phyloP scores from a whole-genome alignment of 129 eudicot genomes.

The Helichrysum umbraculigerum region DNA sequence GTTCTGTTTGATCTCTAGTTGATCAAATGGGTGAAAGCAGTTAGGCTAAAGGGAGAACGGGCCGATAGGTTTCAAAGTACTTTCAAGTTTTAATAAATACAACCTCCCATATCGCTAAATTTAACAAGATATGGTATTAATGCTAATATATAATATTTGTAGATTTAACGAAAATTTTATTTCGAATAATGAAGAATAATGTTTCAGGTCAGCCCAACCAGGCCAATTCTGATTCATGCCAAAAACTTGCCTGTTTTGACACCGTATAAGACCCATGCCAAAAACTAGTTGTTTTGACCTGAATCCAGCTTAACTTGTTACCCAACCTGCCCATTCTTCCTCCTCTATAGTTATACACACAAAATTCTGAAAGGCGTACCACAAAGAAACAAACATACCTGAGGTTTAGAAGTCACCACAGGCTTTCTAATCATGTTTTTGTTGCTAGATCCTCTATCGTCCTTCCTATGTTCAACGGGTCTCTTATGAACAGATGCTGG shows the following conservation, averaged over 20 bases:
- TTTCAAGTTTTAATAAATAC: not conserved
- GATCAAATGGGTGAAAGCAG: not conserved
- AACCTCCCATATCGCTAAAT: not conserved
- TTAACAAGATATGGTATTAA: no score
- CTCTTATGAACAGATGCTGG: constrained; percentile 43
- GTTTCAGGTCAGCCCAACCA: not conserved
- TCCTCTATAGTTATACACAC: not conserved
- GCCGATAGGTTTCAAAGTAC: not conserved
- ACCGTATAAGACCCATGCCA: not conserved
- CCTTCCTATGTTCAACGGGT: constrained; percentile 28
- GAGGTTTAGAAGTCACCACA: constrained; percentile 52
- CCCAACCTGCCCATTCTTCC: not conserved
- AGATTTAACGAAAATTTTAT: not conserved
- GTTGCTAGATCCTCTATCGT: constrained; percentile 34
- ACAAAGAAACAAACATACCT: constrained; percentile 40
- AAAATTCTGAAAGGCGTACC: not conserved
- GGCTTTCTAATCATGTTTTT: constrained; percentile 41
- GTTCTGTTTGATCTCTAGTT: not conserved
- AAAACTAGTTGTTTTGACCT: not conserved
- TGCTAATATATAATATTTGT: not conserved
- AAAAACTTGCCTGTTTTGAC: not conserved
- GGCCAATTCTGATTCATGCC: not conserved
- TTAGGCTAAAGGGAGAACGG: not conserved
- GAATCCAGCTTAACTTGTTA: not conserved
- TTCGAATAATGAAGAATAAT: not conserved